phyloP scores from a whole-genome alignment of 1,284 basidiomycete species.

The Leccinum ponderosum region DNA sequence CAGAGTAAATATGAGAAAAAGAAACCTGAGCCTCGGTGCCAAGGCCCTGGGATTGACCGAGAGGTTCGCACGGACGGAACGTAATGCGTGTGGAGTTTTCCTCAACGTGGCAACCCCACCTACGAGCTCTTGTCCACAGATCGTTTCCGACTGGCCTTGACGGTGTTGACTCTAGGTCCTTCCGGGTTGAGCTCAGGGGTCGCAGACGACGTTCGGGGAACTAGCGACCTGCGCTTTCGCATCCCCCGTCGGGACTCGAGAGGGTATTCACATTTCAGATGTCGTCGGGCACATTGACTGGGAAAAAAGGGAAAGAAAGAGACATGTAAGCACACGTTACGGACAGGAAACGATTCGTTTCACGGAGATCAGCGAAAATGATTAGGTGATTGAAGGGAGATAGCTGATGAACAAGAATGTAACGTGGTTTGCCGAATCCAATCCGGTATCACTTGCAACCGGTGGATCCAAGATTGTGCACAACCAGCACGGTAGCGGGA shows the following conservation, averaged over 20 bases:
- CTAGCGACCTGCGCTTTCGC: conserved; percentile 48
- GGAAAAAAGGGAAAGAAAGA: conserved; percentile 12
- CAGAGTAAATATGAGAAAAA: conserved; percentile 4
- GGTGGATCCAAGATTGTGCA: conserved; percentile 6
- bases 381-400: conserved; percentile 24
- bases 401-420: conserved; percentile 6
- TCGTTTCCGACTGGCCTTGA: conserved; percentile 31
- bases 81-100: conserved; percentile 4
- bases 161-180: conserved; percentile 18
- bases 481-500: background rate
- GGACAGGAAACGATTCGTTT: conserved; percentile 7
- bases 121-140: conserved; percentile 29
- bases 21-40: conserved; percentile 1
- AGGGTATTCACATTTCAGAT: conserved; percentile 60
- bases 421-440: conserved; percentile 3
- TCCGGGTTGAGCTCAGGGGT: conserved; percentile 25
- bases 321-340: conserved; percentile 20
- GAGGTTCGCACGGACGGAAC: conserved; percentile 4
- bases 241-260: conserved; percentile 58
- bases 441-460: conserved; percentile 14
- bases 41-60: conserved; percentile 5
- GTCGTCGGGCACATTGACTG: conserved; percentile 63
- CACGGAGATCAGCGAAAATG: conserved; percentile 20
- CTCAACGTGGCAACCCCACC: conserved; percentile 1
- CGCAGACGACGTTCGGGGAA: conserved; percentile 30